These are phyloP conservation scores for Leishmania tropica DNA, from an alignment of 208 protist species.

Conservation along the genomic window DNA sequence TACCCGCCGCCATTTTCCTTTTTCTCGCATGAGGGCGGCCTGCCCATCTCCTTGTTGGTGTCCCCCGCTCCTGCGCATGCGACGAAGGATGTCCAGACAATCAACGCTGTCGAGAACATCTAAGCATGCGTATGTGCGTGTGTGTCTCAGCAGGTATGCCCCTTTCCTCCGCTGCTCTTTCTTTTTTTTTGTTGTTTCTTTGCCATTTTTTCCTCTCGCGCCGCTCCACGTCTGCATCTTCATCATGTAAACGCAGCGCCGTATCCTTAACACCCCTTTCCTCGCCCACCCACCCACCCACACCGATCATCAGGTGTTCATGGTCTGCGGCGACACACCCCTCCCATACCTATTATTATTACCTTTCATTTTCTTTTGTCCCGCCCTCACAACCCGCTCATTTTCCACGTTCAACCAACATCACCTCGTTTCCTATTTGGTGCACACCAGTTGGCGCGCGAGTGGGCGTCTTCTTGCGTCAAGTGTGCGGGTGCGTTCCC, in stretches of 20 bases:
- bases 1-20: background rate
- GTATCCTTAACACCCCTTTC: background rate
- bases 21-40: background rate
- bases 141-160: background rate
- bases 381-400: background rate
- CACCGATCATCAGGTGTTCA: background rate
- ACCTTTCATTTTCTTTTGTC: background rate
- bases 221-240: background rate
- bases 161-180: background rate
- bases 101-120: background rate
- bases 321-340: background rate
- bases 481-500: background rate
- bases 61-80: background rate
- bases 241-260: background rate
- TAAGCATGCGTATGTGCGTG: background rate
- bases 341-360: background rate
- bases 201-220: background rate
- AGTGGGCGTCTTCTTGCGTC: background rate
- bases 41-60: background rate
- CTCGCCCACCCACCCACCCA: background rate
- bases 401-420: background rate
- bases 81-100: background rate
- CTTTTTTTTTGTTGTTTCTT: background rate
- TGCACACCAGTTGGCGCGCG: background rate
- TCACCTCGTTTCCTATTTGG: background rate